Evolutionary conservation across 805 yeast genomes (phyloP).

Genomic region (Sugiyamaella floridensis): DNA sequence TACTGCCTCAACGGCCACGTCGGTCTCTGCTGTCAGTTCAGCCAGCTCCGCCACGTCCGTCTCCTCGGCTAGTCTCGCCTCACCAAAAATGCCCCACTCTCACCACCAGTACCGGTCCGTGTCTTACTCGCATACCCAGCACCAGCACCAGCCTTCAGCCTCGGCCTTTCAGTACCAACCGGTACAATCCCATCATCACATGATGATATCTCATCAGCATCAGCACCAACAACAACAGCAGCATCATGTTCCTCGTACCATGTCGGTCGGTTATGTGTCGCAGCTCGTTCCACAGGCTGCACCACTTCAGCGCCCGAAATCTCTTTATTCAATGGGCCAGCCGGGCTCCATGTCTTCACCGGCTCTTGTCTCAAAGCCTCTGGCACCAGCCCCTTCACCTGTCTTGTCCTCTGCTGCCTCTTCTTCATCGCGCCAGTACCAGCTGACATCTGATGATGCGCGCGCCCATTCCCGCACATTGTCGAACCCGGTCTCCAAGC

Average conservation of each 20-base stretch:
- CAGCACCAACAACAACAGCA: conserved; percentile 2
- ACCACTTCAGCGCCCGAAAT: conserved; percentile 4
- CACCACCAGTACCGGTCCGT: not conserved
- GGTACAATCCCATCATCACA: not conserved
- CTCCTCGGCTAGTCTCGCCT: not conserved
- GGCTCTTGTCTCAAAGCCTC: not conserved
- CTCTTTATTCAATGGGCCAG: conserved; percentile 6
- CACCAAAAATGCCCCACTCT: not conserved
- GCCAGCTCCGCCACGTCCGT: not conserved
- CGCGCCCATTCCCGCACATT: conserved; percentile 2
- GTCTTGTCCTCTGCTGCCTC: not conserved
- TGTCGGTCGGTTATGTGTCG: conserved; percentile 2
- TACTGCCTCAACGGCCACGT: not conserved
- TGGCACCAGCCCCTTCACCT: not conserved
- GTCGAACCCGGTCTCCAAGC: conserved; percentile 10
- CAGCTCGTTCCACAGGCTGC: not conserved
- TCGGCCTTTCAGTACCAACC: not conserved
- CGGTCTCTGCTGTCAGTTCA: not conserved
- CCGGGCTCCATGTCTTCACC: conserved; percentile 7
- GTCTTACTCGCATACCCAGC: not conserved
- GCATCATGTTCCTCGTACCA: conserved; percentile 1
- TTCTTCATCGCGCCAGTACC: not conserved
- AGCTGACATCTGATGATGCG: not conserved
- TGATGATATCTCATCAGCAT: not conserved
- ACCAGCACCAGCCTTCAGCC: not conserved